Conservation (phyloP, 305 asterid genomes). For the Fraxinus baroniana region DNA sequence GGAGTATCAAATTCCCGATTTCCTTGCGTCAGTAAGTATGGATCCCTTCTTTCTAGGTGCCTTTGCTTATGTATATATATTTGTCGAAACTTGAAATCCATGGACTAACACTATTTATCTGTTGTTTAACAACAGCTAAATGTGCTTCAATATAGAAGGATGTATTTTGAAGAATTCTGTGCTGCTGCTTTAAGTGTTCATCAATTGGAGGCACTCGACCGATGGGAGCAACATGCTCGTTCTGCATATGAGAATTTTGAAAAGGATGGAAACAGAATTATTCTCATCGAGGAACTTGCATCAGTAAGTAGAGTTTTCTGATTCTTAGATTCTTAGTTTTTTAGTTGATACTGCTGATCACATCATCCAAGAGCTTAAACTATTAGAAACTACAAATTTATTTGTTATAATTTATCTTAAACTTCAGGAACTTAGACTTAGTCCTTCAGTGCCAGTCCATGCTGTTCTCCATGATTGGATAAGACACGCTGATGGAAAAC, state of each 20-base stretch:
- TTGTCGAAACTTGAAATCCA: not conserved
- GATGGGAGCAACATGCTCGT: constrained; percentile 65
- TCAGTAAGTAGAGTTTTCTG: constrained; percentile 42
- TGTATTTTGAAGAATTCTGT: constrained; percentile 70
- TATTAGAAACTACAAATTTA: not conserved
- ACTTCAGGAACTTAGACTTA: constrained; percentile 64
- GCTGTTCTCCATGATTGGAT: constrained; percentile 65
- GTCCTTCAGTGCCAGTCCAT: constrained; percentile 63
- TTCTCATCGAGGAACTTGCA: constrained; percentile 69
- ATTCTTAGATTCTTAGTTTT: not conserved
- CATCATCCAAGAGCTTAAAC: not conserved
- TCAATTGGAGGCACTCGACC: constrained; percentile 60
- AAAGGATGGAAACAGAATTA: constrained; percentile 62
- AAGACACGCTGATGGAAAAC: constrained; percentile 65
- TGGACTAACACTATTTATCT: not conserved
- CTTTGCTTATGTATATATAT: not conserved
- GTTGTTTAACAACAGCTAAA: constrained; percentile 41
- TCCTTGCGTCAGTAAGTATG: constrained; percentile 36
- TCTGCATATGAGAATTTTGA: constrained; percentile 67
- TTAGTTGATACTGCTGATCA: not conserved
- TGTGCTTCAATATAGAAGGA: constrained; percentile 63
- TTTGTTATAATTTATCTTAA: not conserved
- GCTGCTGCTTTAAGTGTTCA: constrained; percentile 60
- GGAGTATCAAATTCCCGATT: constrained; percentile 39
- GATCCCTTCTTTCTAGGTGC: not conserved